Base-by-base conservation (phyloP, 352 stramenopile species). In the Phytophthora ramorum region DNA sequence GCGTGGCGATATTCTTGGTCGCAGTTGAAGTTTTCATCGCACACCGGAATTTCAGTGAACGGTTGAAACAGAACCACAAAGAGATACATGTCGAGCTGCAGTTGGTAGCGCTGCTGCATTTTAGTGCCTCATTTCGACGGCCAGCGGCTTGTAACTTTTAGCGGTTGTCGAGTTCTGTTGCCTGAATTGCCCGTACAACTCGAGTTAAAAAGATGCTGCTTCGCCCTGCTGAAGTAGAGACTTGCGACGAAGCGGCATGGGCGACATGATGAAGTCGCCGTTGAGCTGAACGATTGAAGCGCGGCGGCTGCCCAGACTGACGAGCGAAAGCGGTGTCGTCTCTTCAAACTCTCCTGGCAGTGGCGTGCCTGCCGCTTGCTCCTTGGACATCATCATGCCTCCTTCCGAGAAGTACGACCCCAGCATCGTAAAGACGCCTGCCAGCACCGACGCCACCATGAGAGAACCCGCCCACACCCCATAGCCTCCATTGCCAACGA, bases 291-390 rank as follows among this genome's bases (percentile, higher is more conserved):
- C 48, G 26, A 67, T 67, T 28, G 59, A 67, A 7, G 59, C 59
- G 30, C 59, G 59, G n/a, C 59, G 49, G 37, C 49, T 56, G 28
- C 44, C 47, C 9, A 40, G 7, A 22, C 69, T 73, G 8, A 67
- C 58, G n/a, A 64, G 37, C 14, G 77, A 86, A 10, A 86, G 71
- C 52, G 77, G 77, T 16, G 77, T 83, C 34, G 69, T 48, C 51
- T 86, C 77, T 30, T 61, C 41, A 0, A 28, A 22, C 5, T 67
- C 59, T 28, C 49, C 32, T 30, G 49, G 49, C 32, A 56, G 30
- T 22, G 49, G 48, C 17, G 48, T 45, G 17, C 48, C 48, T 22
- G 48, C 32, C 10, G 49, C 52, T 32, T 57, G 58, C 2, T 51
- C 45, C 14, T 51, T 51, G 6, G 45, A 51, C 24, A 51, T 37